Evolutionary conservation across 192 early-diverging fungal species (phyloP).

Genomic region (Phlyctochytrium planicorne): DNA sequence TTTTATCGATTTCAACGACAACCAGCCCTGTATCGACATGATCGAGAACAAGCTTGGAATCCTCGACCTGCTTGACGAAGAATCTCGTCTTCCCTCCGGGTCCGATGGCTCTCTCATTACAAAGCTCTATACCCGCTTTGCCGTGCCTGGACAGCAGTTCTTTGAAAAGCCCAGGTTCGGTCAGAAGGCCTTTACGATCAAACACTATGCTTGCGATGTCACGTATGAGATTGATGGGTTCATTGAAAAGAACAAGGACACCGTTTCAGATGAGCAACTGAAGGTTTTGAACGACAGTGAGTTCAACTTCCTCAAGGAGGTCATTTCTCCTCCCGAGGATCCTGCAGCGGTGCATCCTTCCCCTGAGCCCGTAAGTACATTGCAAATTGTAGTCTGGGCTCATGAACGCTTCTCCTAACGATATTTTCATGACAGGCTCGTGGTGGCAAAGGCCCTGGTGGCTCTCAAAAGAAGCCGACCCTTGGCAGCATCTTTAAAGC

Average conservation of each 20-base stretch:
- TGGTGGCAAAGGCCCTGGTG: not conserved
- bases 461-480: constrained; percentile 68
- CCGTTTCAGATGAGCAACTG: constrained; percentile 86
- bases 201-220: constrained; percentile 95
- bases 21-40: constrained; percentile 97
- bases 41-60: constrained; percentile 96
- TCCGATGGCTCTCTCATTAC: constrained; percentile 83
- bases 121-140: constrained; percentile 88
- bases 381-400: too few species aligned
- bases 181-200: constrained; percentile 83
- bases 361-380: not conserved
- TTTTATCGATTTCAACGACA: constrained; percentile 98
- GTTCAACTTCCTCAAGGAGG: constrained; percentile 73
- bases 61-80: constrained; percentile 94
- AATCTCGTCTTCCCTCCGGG: constrained; percentile 82
- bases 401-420: too few species aligned
- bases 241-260: constrained; percentile 99
- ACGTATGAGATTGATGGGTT: constrained; percentile 92
- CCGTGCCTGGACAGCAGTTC: constrained; percentile 59
- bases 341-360: not conserved
- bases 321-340: constrained; percentile 72
- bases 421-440: not conserved
- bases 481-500: constrained; percentile 91
- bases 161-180: constrained; percentile 93
- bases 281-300: constrained; percentile 68